These are phyloP conservation scores for Atkinsonella texensis DNA, from an alignment of 2,329 filamentous ascomycete species.

Conservation along the genomic window DNA sequence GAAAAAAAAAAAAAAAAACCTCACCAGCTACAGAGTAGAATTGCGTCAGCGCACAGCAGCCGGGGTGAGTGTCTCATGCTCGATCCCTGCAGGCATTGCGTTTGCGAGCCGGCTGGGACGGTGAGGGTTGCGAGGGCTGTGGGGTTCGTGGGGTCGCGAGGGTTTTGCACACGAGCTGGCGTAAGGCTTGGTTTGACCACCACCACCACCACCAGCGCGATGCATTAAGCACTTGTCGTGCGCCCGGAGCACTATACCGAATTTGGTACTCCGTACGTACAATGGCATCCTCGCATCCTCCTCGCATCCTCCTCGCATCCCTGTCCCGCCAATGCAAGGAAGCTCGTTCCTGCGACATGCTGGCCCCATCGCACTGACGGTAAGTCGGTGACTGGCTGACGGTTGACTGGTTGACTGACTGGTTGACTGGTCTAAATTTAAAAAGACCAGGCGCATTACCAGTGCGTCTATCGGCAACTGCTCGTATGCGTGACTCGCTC, in stretches of 20 bases:
- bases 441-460: not conserved
- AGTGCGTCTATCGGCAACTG: not conserved
- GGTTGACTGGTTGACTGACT: not conserved
- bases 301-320: not conserved
- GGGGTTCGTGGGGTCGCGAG: too few species aligned
- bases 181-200: too few species aligned
- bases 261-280: not conserved
- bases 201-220: too few species aligned
- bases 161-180: too few species aligned
- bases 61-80: not conserved
- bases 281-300: too few species aligned
- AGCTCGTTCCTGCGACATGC: slow-evolving; percentile 3
- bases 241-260: not conserved
- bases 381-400: too few species aligned
- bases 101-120: not conserved
- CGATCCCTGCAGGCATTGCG: not conserved
- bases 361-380: not conserved
- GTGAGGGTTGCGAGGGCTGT: not conserved
- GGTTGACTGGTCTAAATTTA: not conserved
- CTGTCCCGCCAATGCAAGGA: slow-evolving; percentile 4
- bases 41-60: not conserved
- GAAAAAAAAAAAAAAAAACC: too few species aligned
- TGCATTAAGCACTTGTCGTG: not conserved
- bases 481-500: slow-evolving; percentile 3
- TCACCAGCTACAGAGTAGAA: too few species aligned